Base-by-base conservation (phyloP, 805 yeast genomes). In the Metschnikowia proteae region DNA sequence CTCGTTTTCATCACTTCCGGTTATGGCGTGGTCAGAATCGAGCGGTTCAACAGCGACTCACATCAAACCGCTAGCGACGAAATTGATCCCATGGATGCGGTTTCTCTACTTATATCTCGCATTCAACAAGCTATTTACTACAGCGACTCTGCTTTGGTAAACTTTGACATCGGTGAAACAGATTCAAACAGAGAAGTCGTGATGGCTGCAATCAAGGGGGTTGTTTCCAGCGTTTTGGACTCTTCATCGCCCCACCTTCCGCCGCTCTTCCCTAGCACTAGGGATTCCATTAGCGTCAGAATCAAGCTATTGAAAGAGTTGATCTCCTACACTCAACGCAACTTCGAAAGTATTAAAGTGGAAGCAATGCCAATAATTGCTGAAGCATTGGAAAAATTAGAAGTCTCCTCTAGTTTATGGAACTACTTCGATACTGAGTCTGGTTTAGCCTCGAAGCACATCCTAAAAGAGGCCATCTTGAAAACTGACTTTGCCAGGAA, bases 51-150 rank as follows among this genome's bases (percentile, higher is more conserved):
- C 1, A 66, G 58, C 9, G 13, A 30, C 10, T 25, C 43, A n/a
- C 35, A 39, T 27, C 45, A 38, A 4, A 31, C 27, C 11, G 48
- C 61, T 5, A 59, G 54, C 2, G 54, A 55, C 1, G 62, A 55
- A 4, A 56, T 51, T 4, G 63, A 58, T 23, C 58, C 65, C 8
- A 48, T 59, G 7, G 55, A 57, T 23, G 59, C 60, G 0, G 54
- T 53, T 28, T 29, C 3, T n/a, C 73, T 82, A 41, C 71, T 87
- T 31, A 84, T 83, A 60, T 79, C 88, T 0, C 91, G 84, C 57
- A 79, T 92, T 23, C 94, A 86, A 55, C 97, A 91, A 65, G 96
- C 91, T 0, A 80, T 91, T 1, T 85, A 83, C 58, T 86, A 80
- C 53, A 76, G 81, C 2, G 66, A 71, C 64, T 60, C 76, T 65